Evolutionary conservation across 495 filamentous ascomycete genomes (phyloP).

Genomic region (Neurospora intermedia): DNA sequence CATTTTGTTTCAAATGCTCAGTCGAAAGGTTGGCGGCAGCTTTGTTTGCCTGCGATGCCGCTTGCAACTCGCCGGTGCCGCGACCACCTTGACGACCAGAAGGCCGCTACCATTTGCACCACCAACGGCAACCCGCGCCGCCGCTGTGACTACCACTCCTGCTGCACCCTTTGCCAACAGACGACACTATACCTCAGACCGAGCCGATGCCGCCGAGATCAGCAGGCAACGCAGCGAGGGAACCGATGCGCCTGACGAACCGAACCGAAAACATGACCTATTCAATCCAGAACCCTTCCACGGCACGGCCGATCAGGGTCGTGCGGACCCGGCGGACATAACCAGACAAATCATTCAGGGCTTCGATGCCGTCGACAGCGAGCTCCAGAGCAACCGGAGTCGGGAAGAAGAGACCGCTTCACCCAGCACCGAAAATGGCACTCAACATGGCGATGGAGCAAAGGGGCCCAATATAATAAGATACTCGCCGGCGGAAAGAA

Average conservation of each 20-base stretch:
- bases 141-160: neutral
- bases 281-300: neutral
- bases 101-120: neutral
- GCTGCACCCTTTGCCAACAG: neutral
- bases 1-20: conserved; percentile 31
- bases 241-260: neutral
- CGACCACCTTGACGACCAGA: conserved; percentile 4
- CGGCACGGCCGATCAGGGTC: neutral
- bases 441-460: neutral
- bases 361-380: neutral
- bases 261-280: neutral
- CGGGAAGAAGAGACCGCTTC: neutral
- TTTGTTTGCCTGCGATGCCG: conserved; percentile 42
- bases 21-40: conserved; percentile 22
- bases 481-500: neutral
- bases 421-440: neutral
- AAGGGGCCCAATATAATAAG: neutral
- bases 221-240: neutral
- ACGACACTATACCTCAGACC: neutral
- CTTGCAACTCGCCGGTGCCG: conserved; percentile 21
- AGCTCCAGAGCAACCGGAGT: neutral
- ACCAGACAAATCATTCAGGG: neutral
- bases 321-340: neutral
- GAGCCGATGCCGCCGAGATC: neutral
- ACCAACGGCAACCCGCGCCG: neutral